Conservation (phyloP, 75 land plant species). For the Adiantum capillusveneris region DNA sequence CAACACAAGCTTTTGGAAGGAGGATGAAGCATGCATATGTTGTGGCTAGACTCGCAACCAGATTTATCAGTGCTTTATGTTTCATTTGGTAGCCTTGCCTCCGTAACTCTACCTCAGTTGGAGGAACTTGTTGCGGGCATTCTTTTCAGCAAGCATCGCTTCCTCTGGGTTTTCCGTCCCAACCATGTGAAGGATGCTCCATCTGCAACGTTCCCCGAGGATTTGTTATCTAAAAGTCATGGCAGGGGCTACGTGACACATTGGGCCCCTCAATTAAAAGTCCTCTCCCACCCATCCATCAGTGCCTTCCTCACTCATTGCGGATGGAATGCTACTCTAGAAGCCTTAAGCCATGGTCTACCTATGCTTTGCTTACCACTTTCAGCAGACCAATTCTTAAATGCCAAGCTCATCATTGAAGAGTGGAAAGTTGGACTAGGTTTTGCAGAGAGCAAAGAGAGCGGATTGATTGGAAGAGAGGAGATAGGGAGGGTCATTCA, state of each 20-base stretch:
- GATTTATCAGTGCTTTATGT: constrained; percentile 14
- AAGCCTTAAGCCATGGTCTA: constrained; percentile 40
- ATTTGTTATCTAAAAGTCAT: constrained; percentile 6
- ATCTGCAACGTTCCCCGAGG: background rate
- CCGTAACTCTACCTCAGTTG: constrained; percentile 5
- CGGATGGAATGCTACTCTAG: constrained; percentile 9
- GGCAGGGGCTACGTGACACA: constrained; percentile 20
- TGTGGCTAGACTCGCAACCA: constrained; percentile 16
- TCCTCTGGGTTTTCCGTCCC: constrained; percentile 24
- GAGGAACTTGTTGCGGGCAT: constrained; percentile 16
- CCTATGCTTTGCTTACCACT: constrained; percentile 42
- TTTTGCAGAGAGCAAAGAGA: background rate
- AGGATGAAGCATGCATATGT: constrained; percentile 7
- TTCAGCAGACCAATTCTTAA: constrained; percentile 42
- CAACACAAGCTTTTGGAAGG: background rate
- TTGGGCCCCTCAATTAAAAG: constrained; percentile 35
- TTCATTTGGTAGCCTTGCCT: constrained; percentile 24
- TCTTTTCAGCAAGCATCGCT: constrained; percentile 6
- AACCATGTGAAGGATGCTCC: too few relatives aligned
- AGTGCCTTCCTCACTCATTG: background rate
- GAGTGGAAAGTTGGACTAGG: constrained; percentile 30
- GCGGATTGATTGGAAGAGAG: constrained; percentile 26
- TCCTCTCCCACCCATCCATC: constrained; percentile 28
- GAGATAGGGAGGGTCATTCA: constrained; percentile 26
- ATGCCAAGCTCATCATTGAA: constrained; percentile 26